These are phyloP conservation scores for Balakata baccata DNA, from an alignment of 345 rosid species.

Conservation along the genomic window DNA sequence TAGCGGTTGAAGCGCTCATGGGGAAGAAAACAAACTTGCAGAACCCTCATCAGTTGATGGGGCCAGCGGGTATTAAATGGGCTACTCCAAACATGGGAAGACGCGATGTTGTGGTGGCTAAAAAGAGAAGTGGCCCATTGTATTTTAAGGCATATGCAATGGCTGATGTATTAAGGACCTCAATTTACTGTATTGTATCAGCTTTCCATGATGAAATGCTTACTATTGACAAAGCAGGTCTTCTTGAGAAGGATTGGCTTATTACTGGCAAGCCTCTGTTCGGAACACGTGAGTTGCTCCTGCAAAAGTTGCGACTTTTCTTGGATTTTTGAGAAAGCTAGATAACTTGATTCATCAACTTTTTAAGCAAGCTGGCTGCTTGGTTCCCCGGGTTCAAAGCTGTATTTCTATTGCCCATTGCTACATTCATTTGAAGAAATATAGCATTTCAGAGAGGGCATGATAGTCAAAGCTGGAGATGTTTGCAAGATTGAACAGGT, in stretches of 20 bases:
- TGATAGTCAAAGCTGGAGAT: background rate
- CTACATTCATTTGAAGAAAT: background rate
- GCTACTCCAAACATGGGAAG: constrained; percentile 54
- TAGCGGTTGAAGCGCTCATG: constrained; percentile 77
- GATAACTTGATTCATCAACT: constrained; percentile 46
- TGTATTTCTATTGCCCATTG: background rate
- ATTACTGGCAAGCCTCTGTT: constrained; percentile 46
- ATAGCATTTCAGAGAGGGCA: background rate
- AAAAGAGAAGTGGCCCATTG: constrained; percentile 46
- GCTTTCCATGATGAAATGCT: constrained; percentile 78
- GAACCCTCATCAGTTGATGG: constrained; percentile 56
- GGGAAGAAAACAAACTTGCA: constrained; percentile 77
- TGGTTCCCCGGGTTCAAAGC: background rate
- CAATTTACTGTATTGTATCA: constrained; percentile 63
- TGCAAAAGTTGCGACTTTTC: constrained; percentile 71
- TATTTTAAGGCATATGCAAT: constrained; percentile 66
- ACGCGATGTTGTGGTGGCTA: constrained; percentile 48
- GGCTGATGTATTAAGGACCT: constrained; percentile 69
- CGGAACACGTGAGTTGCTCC: constrained; percentile 61
- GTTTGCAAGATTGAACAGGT: background rate
- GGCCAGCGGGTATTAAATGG: constrained; percentile 69
- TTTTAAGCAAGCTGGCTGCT: constrained; percentile 48
- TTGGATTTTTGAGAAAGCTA: constrained; percentile 66
- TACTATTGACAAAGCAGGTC: constrained; percentile 51
- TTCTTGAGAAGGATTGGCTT: constrained; percentile 82